Conservation (phyloP, 2,329 filamentous ascomycete genomes). For the Phialocephala subalpina region DNA sequence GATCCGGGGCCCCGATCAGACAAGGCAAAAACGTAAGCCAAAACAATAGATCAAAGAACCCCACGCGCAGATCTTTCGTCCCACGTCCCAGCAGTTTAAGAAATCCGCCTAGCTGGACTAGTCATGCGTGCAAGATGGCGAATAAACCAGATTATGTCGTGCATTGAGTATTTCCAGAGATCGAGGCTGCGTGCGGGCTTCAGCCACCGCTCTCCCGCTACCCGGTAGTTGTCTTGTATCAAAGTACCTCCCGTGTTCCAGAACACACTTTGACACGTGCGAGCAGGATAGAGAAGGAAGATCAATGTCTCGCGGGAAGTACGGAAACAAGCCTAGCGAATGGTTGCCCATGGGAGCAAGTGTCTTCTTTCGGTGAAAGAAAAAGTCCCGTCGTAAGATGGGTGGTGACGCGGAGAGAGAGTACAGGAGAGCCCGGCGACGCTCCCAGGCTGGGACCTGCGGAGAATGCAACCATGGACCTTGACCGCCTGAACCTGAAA, state of each 20-base stretch:
- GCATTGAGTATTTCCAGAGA: not conserved
- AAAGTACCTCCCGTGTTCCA: not conserved
- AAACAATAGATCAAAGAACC: not conserved
- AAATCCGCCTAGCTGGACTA: not conserved
- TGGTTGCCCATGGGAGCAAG: not conserved
- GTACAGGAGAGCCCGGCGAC: too few species aligned
- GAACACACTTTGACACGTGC: not conserved
- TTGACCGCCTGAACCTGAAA: constrained; percentile 2
- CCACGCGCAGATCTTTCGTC: not conserved
- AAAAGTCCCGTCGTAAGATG: not conserved
- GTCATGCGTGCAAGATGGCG: not conserved
- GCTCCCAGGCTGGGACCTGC: not conserved
- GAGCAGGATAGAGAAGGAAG: not conserved
- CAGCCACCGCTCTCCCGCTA: not conserved
- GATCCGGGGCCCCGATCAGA: not conserved
- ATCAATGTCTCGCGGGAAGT: not conserved
- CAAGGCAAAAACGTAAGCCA: not conserved
- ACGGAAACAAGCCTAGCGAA: not conserved
- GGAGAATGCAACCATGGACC: not conserved
- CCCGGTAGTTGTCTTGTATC: not conserved
- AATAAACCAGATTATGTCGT: not conserved
- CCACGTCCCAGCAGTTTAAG: not conserved
- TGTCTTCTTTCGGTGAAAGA: not conserved
- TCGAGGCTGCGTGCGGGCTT: not conserved
- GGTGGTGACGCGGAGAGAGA: not conserved